Evolutionary conservation across 768 basidiomycete species (phyloP).

Genomic region (Scleroderma citrinum): DNA sequence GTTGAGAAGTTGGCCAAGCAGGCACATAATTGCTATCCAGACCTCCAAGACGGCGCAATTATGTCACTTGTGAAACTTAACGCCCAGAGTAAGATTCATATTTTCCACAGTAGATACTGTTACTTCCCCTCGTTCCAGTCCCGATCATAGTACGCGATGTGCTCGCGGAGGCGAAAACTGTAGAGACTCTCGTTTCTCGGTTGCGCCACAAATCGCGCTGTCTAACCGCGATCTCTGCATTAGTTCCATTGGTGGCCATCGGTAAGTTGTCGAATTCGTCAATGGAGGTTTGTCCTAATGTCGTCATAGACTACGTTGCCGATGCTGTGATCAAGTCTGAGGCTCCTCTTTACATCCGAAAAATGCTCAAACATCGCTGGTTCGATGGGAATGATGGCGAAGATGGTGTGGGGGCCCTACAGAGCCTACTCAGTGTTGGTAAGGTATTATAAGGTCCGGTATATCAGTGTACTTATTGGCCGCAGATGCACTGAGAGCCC

Average conservation of each 20-base stretch:
- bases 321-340: constrained; percentile 3
- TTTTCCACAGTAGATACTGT: background rate
- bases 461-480: background rate
- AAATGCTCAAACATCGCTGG: constrained; percentile 22
- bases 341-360: constrained; percentile 6
- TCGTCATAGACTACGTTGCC: constrained; percentile 14
- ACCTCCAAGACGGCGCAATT: constrained; percentile 15
- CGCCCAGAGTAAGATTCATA: constrained; percentile 1
- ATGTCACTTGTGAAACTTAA: constrained; percentile 14
- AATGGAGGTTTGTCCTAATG: background rate
- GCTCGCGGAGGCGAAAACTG: constrained; percentile 11
- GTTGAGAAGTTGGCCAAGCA: constrained; percentile 13
- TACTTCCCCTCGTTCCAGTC: background rate
- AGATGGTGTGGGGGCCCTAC: constrained; percentile 18
- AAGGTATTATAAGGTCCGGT: background rate
- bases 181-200: constrained; percentile 12
- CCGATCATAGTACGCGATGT: constrained; percentile 7
- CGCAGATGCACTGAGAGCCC: constrained; percentile 12
- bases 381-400: constrained; percentile 24
- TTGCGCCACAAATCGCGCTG: constrained; percentile 13
- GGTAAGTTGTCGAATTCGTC: constrained; percentile 8
- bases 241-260: constrained; percentile 13
- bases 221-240: constrained; percentile 14
- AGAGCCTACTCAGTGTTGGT: constrained; percentile 17
- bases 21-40: constrained; percentile 3